Percentiles rank a stretch among this genome's conserved stretches.
Evolutionary conservation across 352 stramenopile species (phyloP).

Genomic region (Phytopythium oedochilum): DNA sequence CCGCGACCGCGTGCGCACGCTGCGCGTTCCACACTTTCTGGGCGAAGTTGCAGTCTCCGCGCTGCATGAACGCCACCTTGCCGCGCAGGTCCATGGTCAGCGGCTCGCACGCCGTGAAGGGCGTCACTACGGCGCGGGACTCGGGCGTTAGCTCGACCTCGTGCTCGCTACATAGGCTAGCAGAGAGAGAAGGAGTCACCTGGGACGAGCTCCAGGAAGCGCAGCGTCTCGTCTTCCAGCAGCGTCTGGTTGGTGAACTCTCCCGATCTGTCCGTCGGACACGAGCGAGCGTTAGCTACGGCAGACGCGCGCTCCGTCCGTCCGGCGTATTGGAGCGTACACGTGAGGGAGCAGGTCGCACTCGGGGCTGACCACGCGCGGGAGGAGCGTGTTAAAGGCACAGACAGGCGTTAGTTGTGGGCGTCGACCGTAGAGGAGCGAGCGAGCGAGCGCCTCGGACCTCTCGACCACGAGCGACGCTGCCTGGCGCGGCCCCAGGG

Average conservation of each 20-base stretch:
- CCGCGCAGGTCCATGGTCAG: constrained; percentile 39
- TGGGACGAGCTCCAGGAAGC: constrained; percentile 33
- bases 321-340: constrained; percentile 26
- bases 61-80: constrained; percentile 73
- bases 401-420: neutral
- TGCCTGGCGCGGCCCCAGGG: neutral
- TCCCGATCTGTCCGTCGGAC: constrained; percentile 37
- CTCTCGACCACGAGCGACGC: constrained; percentile 45
- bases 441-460: constrained; percentile 12
- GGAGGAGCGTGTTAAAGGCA: neutral
- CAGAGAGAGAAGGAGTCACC: too few relatives aligned
- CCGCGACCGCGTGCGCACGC: constrained; percentile 52
- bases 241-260: constrained; percentile 67
- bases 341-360: constrained; percentile 64
- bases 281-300: neutral
- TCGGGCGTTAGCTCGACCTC: neutral
- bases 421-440: neutral
- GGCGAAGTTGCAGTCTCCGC: constrained; percentile 62
- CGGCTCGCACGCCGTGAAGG: constrained; percentile 62
- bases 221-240: constrained; percentile 28
- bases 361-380: constrained; percentile 27
- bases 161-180: too few relatives aligned
- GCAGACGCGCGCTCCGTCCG: neutral
- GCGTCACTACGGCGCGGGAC: constrained; percentile 21
- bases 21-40: constrained; percentile 59